Base-by-base conservation (phyloP, 2,329 filamentous ascomycete species). In the Exophiala xenobiotica region DNA sequence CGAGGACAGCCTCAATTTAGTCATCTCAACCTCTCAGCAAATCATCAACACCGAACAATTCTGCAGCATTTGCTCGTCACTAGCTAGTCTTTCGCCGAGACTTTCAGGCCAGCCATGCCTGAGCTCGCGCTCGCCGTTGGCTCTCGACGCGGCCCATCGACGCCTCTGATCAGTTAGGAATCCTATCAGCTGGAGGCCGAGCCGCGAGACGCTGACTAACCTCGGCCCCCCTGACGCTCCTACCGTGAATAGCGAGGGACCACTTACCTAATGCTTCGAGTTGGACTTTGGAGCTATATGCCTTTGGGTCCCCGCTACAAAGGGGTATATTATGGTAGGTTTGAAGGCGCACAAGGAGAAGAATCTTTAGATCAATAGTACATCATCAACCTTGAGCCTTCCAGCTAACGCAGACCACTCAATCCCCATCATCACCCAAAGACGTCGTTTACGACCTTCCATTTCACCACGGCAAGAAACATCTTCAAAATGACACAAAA, bases 401-500 rank as follows among this genome's bases (percentile, higher is more conserved):
- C n/a, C n/a, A n/a, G n/a, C n/a, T n/a, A n/a, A n/a, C n/a, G n/a
- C n/a, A n/a, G n/a, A n/a, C n/a, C n/a, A n/a, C n/a, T n/a, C n/a
- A n/a, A n/a, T n/a, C n/a, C n/a, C n/a, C n/a, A n/a, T n/a, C n/a
- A n/a, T n/a, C n/a, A n/a, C n/a, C n/a, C n/a, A n/a, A n/a, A n/a
- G n/a, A n/a, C n/a, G n/a, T n/a, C n/a, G n/a, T n/a, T 22, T 20
- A 42, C 6, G 6, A 20, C 7, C 16, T 23, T 42, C 24, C 33
- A 26, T 24, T 18, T 27, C 47, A 41, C 18, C 18, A 35, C 51
- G 46, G 50, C 46, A 9, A 43, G 42, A 40, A 45, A 42, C 27
- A 46, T 38, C 18, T 23, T 38, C 19, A 53, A 55, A 33, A 58
- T 58, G 55, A 23, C 52, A 12, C 44, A 55, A 20, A 69, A 72